A percentile compares a stretch with the other conserved stretches of the same genome.
These are phyloP conservation scores for Asclepias syriaca DNA, from an alignment of 257 asterid genomes.

Conservation along the genomic window DNA sequence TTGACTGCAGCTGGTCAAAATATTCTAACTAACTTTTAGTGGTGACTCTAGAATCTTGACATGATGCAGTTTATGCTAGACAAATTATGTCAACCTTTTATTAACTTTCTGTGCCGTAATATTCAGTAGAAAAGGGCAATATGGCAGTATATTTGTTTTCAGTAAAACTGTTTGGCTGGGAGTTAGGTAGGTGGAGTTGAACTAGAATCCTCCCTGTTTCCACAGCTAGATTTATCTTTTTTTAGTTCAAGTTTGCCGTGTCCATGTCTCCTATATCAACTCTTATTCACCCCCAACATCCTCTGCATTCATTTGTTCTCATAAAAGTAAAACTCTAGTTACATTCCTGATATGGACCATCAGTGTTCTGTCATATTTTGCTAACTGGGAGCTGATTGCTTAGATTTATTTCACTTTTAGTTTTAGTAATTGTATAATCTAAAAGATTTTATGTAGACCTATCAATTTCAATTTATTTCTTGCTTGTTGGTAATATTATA, in stretches of 20 bases:
- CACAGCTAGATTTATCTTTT: background rate
- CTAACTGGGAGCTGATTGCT: background rate
- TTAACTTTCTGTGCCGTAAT: background rate
- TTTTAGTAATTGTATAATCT: background rate
- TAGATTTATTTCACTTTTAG: background rate
- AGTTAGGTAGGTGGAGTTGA: background rate
- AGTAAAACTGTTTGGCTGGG: background rate
- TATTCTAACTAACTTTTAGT: background rate
- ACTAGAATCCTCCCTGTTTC: background rate
- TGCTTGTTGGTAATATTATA: slow-evolving; percentile 32
- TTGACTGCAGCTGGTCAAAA: background rate
- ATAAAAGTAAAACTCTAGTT: too few relatives aligned
- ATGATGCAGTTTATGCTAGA: background rate
- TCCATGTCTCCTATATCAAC: background rate
- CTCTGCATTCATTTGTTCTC: too few relatives aligned
- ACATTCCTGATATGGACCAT: background rate
- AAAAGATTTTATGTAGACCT: background rate
- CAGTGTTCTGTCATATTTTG: background rate
- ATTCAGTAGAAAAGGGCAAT: background rate
- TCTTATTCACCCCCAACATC: too few relatives aligned
- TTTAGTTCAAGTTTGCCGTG: background rate
- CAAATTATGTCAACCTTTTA: background rate
- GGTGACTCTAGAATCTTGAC: background rate
- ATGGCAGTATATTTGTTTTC: background rate
- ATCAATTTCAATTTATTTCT: background rate